These are phyloP conservation scores for Hypoxylon rubiginosum DNA, from an alignment of 2,329 filamentous ascomycete species.

Conservation along the genomic window DNA sequence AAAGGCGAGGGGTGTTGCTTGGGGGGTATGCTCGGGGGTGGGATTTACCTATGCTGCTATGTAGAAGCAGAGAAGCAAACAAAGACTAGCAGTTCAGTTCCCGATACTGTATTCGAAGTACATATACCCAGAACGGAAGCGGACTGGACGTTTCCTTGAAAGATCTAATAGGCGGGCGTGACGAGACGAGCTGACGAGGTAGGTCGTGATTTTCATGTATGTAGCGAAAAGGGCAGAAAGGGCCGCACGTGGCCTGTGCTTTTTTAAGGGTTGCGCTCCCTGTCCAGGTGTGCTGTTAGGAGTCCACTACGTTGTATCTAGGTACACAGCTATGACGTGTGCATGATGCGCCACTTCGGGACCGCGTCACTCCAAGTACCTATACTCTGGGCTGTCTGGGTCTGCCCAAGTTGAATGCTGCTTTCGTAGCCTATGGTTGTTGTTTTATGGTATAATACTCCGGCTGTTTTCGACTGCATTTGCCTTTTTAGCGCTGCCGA, in stretches of 20 bases:
- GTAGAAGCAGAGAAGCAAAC: slow-evolving; percentile 16
- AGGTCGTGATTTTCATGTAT: slow-evolving; percentile 32
- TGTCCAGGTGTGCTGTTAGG: not conserved
- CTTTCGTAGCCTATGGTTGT: not conserved
- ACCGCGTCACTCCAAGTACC: slow-evolving; percentile 24
- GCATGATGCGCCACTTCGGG: slow-evolving; percentile 38
- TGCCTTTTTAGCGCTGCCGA: slow-evolving; percentile 23
- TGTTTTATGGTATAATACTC: not conserved
- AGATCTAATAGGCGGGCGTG: no score
- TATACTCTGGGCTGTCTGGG: slow-evolving; percentile 22
- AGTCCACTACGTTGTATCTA: slow-evolving; percentile 14
- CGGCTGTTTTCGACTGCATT: slow-evolving; percentile 5
- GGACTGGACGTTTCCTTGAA: slow-evolving; percentile 17
- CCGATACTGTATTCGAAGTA: not conserved
- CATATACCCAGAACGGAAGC: not conserved
- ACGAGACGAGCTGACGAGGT: no score
- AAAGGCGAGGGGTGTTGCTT: not conserved
- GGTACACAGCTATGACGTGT: slow-evolving; percentile 39
- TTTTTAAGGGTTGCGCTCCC: not conserved
- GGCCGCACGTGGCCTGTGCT: slow-evolving; percentile 31
- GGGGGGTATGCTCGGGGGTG: not conserved
- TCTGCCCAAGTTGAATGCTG: slow-evolving; percentile 12
- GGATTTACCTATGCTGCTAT: not conserved
- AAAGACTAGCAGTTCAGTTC: not conserved
- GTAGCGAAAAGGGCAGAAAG: slow-evolving; percentile 22